Evolutionary conservation across 257 asterid genomes (phyloP), one percentile per base, ranked within the genome.

Genomic region (Jacaranda mimosifolia): DNA sequence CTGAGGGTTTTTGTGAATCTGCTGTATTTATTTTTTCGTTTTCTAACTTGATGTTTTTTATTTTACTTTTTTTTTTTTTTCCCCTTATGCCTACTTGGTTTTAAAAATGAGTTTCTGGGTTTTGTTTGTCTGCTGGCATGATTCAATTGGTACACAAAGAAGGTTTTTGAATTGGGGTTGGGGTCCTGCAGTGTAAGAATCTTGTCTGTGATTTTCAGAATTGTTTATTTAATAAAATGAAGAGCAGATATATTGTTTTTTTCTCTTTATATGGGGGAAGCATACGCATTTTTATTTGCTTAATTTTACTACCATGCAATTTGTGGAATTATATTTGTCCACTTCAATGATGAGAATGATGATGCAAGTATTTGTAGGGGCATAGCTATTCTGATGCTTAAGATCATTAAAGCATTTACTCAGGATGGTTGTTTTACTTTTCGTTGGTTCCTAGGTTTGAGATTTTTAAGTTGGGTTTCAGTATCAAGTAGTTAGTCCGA

Each of bases 301-400:
- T 49, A 51, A 3, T 56, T 42, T 18, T 48, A 4, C 18, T 63
- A 46, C 53, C 42, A 17, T n/a, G 11, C 66, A 11, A 26, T 60
- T 42, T 42, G 32, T 26, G 32, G n/a, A 75, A 7, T 21, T 11
- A 32, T 66, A 58, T 32, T 45, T 58, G 53, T 69, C 35, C 43
- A 13, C 40, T 45, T 36, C 45, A n/a, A 32, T 35, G 26, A 18
- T 3, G 46, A 42, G 66, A 76, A 48, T 70, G 38, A 69, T 36
- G 14, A n/a, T 58, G 58, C 18, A 17, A 49, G 49, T 26, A 9
- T 67, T 74, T 59, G 17, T 12, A 40, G 39, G 57, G 4, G 18
- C 15, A 9, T 38, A 49, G 46, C 48, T 18, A 32, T 39, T 74
- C 21, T 74, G 45, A 48, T 73, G 73, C 66, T n/a, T 73, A 19